A percentile compares a stretch with the other conserved stretches of the same genome.
These are phyloP conservation scores for Beta lomatogona DNA, from an alignment of 179 eudicot species.

Conservation along the genomic window DNA sequence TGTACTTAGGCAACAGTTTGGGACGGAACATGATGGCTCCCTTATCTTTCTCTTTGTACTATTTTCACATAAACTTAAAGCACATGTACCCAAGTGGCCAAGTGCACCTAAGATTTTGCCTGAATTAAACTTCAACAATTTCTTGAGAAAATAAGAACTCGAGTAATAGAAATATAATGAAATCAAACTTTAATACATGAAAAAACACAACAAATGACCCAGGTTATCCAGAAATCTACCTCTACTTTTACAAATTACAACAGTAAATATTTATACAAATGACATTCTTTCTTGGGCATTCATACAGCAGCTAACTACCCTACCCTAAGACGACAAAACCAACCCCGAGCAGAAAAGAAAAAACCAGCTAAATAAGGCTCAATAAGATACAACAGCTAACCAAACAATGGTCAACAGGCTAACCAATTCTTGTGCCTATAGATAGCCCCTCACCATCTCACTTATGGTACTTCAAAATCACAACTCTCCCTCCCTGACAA, in stretches of 20 bases:
- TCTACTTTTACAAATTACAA: not conserved
- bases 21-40: too few species aligned
- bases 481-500: not conserved
- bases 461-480: not conserved
- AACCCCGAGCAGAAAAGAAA: not conserved
- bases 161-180: too few species aligned
- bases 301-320: not conserved
- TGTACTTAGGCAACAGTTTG: too few species aligned
- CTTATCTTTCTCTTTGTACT: too few species aligned
- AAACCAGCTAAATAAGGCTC: not conserved
- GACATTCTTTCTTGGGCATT: not conserved
- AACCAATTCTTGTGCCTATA: not conserved
- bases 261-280: not conserved
- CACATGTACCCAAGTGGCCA: too few species aligned
- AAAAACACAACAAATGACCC: not conserved
- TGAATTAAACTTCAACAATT: too few species aligned
- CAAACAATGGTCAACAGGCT: not conserved
- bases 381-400: not conserved
- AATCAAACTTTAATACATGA: too few species aligned
- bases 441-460: not conserved
- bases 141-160: too few species aligned
- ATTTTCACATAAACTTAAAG: too few species aligned
- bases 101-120: too few species aligned
- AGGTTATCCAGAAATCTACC: not conserved
- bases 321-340: not conserved